Evolutionary conservation across 768 basidiomycete genomes (phyloP).

Genomic region (Collybiopsis confluens): DNA sequence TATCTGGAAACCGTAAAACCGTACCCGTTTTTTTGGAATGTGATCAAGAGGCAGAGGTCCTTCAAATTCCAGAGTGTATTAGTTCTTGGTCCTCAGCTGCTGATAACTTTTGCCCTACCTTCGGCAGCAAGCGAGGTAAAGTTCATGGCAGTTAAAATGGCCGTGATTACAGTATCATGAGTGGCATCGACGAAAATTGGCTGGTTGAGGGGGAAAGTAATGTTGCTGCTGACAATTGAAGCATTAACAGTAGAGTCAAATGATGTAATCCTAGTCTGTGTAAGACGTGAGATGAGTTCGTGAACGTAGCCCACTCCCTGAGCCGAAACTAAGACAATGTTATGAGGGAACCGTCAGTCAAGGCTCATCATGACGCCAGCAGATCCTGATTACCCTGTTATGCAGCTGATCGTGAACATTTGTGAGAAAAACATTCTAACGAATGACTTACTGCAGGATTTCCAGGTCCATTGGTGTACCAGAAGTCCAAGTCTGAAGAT

Average conservation of each 20-base stretch:
- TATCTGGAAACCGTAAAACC: slow-evolving; percentile 40
- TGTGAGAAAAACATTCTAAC: no score
- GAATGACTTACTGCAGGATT: slow-evolving; percentile 57
- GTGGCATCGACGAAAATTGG: slow-evolving; percentile 68
- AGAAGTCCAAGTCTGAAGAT: slow-evolving; percentile 45
- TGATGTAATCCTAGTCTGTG: slow-evolving; percentile 50
- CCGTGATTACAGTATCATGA: slow-evolving; percentile 69
- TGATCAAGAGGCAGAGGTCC: slow-evolving; percentile 64
- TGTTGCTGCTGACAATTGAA: slow-evolving; percentile 51
- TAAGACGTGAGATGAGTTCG: slow-evolving; percentile 68
- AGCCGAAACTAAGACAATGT: no score
- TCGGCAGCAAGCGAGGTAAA: slow-evolving; percentile 56
- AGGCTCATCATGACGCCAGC: no score
- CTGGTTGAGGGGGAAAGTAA: slow-evolving; percentile 54
- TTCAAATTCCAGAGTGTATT: no score
- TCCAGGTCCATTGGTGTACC: slow-evolving; percentile 68
- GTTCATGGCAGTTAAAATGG: slow-evolving; percentile 70
- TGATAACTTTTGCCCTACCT: no score
- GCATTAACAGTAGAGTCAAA: slow-evolving; percentile 63
- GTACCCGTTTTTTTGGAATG: slow-evolving; percentile 48
- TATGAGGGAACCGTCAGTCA: no score
- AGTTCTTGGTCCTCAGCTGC: no score
- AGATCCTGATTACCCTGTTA: no score
- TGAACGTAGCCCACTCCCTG: slow-evolving; percentile 67
- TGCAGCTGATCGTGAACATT: no score